These are phyloP conservation scores for Botryotinia narcissicola DNA, from an alignment of 2,329 filamentous ascomycete species.

Conservation along the genomic window DNA sequence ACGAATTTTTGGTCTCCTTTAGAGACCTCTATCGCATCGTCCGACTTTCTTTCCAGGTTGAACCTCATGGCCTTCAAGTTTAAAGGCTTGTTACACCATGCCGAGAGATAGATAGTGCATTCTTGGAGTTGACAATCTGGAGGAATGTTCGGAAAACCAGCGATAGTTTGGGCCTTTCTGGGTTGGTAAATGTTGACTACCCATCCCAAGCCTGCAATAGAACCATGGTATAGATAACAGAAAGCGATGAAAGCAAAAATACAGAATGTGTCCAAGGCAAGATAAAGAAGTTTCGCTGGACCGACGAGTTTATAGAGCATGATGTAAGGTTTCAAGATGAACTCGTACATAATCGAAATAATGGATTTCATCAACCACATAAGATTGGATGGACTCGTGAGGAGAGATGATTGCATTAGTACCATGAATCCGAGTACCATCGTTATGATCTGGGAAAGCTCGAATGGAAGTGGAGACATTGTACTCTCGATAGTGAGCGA, in stretches of 20 bases:
- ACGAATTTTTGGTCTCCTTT: too few species aligned
- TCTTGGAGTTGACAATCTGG: background rate
- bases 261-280: background rate
- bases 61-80: background rate
- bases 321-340: background rate
- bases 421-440: background rate
- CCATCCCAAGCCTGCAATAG: background rate
- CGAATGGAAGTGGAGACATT: background rate
- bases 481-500: background rate
- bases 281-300: background rate
- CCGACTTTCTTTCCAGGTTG: background rate
- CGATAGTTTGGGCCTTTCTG: background rate
- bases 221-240: background rate
- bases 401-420: background rate
- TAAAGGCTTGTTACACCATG: background rate
- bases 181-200: background rate
- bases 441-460: background rate
- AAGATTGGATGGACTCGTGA: background rate
- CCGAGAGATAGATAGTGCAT: background rate
- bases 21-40: background rate
- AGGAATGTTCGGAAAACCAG: fast-evolving
- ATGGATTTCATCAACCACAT: background rate
- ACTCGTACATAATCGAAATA: background rate
- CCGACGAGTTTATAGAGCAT: background rate
- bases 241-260: background rate